Percentiles rank a stretch among this genome's conserved stretches.
phyloP scores from a whole-genome alignment of 1,139 yeast genomes.

The Chernovozyma sophiae-reginae region DNA sequence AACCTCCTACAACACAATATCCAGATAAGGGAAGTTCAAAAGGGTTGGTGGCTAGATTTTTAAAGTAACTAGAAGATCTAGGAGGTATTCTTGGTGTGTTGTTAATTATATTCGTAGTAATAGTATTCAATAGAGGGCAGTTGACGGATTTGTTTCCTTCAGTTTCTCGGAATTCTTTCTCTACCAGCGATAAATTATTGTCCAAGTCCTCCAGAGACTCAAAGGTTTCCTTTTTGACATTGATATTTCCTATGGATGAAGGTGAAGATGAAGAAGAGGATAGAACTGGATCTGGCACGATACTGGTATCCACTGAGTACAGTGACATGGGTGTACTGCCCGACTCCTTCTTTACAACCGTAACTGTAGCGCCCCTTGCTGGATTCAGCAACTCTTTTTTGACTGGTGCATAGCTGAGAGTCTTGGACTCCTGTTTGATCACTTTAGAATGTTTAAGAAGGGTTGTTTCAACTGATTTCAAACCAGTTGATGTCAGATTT shows the following conservation, averaged over 20 bases:
- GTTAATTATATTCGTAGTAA: not conserved
- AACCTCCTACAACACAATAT: constrained; percentile 3
- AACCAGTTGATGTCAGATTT: too few species aligned
- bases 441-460: not conserved
- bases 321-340: not conserved
- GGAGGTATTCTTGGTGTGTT: constrained; percentile 8
- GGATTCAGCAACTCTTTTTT: too few species aligned
- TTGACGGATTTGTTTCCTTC: not conserved
- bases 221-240: not conserved
- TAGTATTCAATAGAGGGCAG: not conserved
- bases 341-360: not conserved
- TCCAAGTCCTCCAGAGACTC: not conserved
- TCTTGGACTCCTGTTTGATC: not conserved
- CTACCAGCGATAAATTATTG: not conserved
- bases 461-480: not conserved
- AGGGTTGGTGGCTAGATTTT: constrained; percentile 6
- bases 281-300: not conserved
- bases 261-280: not conserved
- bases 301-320: not conserved
- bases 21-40: not conserved
- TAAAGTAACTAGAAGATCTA: constrained; percentile 9
- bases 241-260: not conserved
- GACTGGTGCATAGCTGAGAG: too few species aligned
- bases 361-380: not conserved
- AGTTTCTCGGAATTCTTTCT: not conserved